Evolutionary conservation across 2,329 filamentous ascomycete genomes (phyloP), one percentile per base, ranked within the genome.

Genomic region (Laburnicola sp.): DNA sequence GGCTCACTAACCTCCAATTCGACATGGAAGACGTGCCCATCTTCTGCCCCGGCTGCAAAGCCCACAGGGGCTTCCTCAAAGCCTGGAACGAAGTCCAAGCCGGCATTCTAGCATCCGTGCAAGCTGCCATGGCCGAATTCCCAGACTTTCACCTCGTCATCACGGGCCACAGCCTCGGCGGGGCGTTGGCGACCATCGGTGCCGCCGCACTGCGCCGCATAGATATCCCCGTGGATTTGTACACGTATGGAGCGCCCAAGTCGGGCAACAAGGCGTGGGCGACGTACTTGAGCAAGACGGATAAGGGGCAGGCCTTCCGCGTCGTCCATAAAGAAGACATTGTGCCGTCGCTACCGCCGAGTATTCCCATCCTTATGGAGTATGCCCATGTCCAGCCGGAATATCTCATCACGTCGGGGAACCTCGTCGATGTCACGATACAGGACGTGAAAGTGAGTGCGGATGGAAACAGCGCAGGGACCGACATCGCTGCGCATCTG

Each of bases 101-200:
- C 2, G 59, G 63, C 3, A 76, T 81, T 11, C 57, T 80, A 5
- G 57, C 63, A 1, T 77, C 76, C 46, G 64, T 87, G 22, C 56
- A 69, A 21, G 51, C 66, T 1, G 82, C 82, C 2, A 67, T 65
- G 35, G 62, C 65, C 1, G 66, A 75, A 26, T 71, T 83, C 71
- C 82, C 84, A 1, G 56, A 53, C 41, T 86, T 80, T 74, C 68
- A 68, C 39, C 64, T 88, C 64, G 66, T 86, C 16, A 69, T 80
- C n/a, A 84, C 85, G 0, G 87, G 87, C 31, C 86, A 89, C 75
- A 87, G 84, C 7, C 81, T 90, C 3, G 87, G 87, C 41, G 87
- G 77, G 25, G 85, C 85, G 5, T 75, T 89, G 2, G 84, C 81
- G 34, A 83, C 80, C 5, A 67, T 90, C 3, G 86, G 78, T 0